Evolutionary conservation across 371 early-diverging fungal genomes (phyloP).

Genomic region (Apophysomyces ossiformis): DNA sequence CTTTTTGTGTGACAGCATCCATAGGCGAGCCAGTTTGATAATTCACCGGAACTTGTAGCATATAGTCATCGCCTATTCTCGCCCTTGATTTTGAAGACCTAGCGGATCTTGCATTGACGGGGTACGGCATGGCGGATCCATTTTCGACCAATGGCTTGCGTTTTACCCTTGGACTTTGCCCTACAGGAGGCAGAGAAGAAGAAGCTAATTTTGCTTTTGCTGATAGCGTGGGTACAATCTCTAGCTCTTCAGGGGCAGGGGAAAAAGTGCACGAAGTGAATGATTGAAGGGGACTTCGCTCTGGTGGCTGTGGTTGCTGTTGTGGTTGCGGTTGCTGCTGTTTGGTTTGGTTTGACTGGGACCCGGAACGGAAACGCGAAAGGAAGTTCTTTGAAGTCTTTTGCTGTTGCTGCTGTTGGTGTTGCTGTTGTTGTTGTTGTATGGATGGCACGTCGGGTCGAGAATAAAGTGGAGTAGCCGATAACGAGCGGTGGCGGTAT

Average conservation of each 20-base stretch:
- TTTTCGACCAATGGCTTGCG: constrained; percentile 13
- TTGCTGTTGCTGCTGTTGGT: background rate
- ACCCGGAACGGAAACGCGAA: constrained; percentile 1
- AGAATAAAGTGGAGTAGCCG: constrained; percentile 3
- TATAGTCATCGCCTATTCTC: background rate
- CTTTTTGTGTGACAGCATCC: constrained; percentile 10
- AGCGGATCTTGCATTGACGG: constrained; percentile 13
- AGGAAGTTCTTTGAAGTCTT: constrained; percentile 6
- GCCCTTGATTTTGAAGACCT: background rate
- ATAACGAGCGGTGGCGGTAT: background rate
- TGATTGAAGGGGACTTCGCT: background rate
- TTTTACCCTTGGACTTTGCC: constrained; percentile 14
- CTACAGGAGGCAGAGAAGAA: constrained; percentile 4
- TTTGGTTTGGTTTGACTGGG: background rate
- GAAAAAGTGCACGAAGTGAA: background rate
- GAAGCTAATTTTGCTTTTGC: background rate
- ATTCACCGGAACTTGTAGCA: background rate
- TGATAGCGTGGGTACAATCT: background rate
- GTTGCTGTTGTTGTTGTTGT: too few relatives aligned
- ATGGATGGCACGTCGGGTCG: constrained; percentile 4
- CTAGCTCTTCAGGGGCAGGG: background rate
- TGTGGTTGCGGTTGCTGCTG: background rate
- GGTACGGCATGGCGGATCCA: background rate
- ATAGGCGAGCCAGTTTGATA: background rate
- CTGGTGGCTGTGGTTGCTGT: background rate